Conservation (phyloP, 2,329 filamentous ascomycete genomes). For the Apiospora marii region DNA sequence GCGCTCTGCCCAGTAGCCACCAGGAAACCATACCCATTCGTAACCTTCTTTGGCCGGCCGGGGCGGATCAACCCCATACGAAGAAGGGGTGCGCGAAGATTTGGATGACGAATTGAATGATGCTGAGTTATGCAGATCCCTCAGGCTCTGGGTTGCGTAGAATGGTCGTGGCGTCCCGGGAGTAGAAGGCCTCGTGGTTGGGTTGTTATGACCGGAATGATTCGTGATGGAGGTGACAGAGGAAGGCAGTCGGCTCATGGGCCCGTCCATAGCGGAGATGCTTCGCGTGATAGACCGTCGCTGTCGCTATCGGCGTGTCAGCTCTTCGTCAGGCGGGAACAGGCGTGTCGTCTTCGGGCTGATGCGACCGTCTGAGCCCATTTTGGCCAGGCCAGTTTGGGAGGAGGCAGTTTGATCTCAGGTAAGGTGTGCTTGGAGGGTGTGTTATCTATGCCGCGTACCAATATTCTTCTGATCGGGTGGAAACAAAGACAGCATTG, state of each 20-base stretch:
- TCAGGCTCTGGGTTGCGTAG: constrained; percentile 27
- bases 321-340: constrained; percentile 29
- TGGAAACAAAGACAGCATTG: constrained; percentile 2
- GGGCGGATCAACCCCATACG: constrained; percentile 59
- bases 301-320: constrained; percentile 37
- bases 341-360: constrained; percentile 34
- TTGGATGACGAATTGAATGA: constrained; percentile 28
- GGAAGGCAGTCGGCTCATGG: constrained; percentile 36
- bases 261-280: constrained; percentile 41
- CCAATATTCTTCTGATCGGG: background rate
- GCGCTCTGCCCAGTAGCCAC: constrained; percentile 70
- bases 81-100: constrained; percentile 26
- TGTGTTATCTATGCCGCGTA: background rate
- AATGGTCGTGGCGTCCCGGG: constrained; percentile 24
- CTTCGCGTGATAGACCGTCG: constrained; percentile 30
- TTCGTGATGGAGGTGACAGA: constrained; percentile 29
- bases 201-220: background rate
- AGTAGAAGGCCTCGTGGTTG: constrained; percentile 24
- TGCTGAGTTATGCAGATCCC: background rate
- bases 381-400: background rate
- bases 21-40: constrained; percentile 71
- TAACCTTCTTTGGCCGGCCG: constrained; percentile 60
- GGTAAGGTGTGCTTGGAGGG: background rate
- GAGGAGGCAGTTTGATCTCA: background rate
- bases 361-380: constrained; percentile 28